These are phyloP conservation scores for Leishmania martiniquensis DNA, from an alignment of 208 protist genomes.

Conservation along the genomic window DNA sequence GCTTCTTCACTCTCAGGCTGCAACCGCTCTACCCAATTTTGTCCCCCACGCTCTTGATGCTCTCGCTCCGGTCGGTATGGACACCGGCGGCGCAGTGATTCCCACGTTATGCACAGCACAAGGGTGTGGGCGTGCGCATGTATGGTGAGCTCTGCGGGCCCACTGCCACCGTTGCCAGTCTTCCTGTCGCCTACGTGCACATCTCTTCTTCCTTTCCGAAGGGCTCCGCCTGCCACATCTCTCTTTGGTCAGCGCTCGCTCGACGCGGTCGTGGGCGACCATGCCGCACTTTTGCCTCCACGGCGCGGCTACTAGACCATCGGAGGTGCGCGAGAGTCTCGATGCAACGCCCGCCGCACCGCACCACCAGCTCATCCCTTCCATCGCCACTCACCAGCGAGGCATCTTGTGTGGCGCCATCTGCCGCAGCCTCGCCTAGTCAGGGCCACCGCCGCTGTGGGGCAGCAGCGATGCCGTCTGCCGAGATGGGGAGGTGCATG, in stretches of 20 bases:
- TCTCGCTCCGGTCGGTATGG: not conserved
- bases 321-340: conserved; percentile 29
- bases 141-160: not conserved
- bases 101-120: not conserved
- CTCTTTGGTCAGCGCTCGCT: not conserved
- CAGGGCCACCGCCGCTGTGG: conserved; percentile 34
- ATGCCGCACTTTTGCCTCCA: conserved; percentile 27
- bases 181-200: not conserved
- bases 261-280: not conserved
- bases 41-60: not conserved
- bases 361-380: conserved; percentile 53
- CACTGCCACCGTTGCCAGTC: not conserved
- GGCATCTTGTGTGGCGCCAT: conserved; percentile 46
- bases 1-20: not conserved
- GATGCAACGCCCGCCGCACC: conserved; percentile 23
- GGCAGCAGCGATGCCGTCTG: conserved; percentile 26
- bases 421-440: conserved; percentile 32
- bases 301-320: conserved; percentile 13
- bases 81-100: not conserved
- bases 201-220: not conserved
- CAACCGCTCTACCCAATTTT: not conserved
- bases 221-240: not conserved
- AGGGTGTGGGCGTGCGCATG: not conserved
- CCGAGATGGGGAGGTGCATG: conserved; percentile 27
- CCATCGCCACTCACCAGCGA: conserved; percentile 40